Percentiles rank a stretch among this genome's conserved stretches.
Conservation (phyloP, 2,329 filamentous ascomycete genomes). For the Penicillium sp. region DNA sequence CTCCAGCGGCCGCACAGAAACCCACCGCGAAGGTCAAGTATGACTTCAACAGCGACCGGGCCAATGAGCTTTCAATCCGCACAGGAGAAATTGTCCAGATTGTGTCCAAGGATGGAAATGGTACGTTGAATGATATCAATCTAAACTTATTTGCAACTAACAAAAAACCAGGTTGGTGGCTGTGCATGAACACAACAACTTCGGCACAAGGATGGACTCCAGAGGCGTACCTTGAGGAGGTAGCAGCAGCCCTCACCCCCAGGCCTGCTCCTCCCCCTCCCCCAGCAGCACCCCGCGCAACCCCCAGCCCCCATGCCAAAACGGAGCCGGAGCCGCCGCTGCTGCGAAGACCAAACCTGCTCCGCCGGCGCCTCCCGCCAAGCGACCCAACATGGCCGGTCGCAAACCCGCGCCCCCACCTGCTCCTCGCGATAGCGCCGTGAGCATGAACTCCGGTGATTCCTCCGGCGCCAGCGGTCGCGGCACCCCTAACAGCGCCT, state of each 20-base stretch:
- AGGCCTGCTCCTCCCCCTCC: constrained; percentile 59
- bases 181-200: constrained; percentile 71
- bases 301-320: constrained; percentile 67
- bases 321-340: constrained; percentile 44
- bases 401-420: constrained; percentile 70
- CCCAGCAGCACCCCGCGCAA: constrained; percentile 49
- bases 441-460: constrained; percentile 52
- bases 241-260: constrained; percentile 54
- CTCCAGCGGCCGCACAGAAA: constrained; percentile 63
- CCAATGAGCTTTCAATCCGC: constrained; percentile 79
- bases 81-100: constrained; percentile 84
- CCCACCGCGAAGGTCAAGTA: constrained; percentile 88
- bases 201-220: constrained; percentile 89
- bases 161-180: constrained; percentile 78
- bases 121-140: constrained; percentile 56
- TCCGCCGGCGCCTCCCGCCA: constrained; percentile 76
- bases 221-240: constrained; percentile 87
- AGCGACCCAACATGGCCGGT: constrained; percentile 69
- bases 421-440: constrained; percentile 67
- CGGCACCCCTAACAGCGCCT: constrained; percentile 63
- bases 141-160: constrained; percentile 26
- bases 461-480: constrained; percentile 66
- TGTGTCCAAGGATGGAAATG: constrained; percentile 92
- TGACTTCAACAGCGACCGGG: constrained; percentile 81
- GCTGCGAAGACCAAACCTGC: constrained; percentile 64